Evolutionary conservation across 148 eudicot genomes (phyloP).

Genomic region (Chenopodium berlandieri): DNA sequence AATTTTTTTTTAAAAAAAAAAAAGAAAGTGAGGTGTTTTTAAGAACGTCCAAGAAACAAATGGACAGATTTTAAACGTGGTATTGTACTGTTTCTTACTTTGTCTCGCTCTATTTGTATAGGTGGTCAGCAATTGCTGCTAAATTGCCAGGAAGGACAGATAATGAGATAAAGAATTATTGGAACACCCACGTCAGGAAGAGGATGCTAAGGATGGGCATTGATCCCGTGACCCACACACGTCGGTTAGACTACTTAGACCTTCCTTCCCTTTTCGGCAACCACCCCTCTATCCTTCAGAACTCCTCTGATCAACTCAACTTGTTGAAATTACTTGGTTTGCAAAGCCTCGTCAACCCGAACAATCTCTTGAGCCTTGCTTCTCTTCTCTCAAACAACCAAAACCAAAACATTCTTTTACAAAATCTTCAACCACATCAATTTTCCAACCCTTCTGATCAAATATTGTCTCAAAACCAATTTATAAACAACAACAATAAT

Average conservation of each 20-base stretch:
- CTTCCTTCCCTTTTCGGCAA: slow-evolving; percentile 48
- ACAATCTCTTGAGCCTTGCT: slow-evolving; percentile 51
- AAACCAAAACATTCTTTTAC: slow-evolving; percentile 23
- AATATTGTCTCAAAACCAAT: slow-evolving; percentile 4
- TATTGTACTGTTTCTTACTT: slow-evolving; percentile 15
- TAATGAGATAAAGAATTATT: slow-evolving; percentile 88
- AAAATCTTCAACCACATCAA: slow-evolving; percentile 29
- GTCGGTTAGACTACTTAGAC: slow-evolving; percentile 69
- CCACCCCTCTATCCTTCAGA: slow-evolving; percentile 32
- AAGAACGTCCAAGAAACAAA: slow-evolving; percentile 7
- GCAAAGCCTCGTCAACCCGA: slow-evolving; percentile 62
- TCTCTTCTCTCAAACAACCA: slow-evolving; percentile 46
- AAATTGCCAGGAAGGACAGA: slow-evolving; percentile 92
- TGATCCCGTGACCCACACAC: slow-evolving; percentile 90
- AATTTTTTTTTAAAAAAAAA: no score
- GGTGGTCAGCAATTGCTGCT: slow-evolving; percentile 98
- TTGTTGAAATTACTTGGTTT: slow-evolving; percentile 53
- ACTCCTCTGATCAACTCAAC: slow-evolving; percentile 40
- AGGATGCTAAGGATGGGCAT: slow-evolving; percentile 83
- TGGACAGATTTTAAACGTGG: background rate
- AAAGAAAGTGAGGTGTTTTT: no score
- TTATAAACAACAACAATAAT: slow-evolving; percentile 9
- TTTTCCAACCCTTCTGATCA: background rate
- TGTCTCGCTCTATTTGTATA: slow-evolving; percentile 19
- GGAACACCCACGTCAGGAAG: slow-evolving; percentile 92